These are phyloP conservation scores for Nicotiana rustica DNA, from an alignment of 305 asterid genomes.

Conservation along the genomic window DNA sequence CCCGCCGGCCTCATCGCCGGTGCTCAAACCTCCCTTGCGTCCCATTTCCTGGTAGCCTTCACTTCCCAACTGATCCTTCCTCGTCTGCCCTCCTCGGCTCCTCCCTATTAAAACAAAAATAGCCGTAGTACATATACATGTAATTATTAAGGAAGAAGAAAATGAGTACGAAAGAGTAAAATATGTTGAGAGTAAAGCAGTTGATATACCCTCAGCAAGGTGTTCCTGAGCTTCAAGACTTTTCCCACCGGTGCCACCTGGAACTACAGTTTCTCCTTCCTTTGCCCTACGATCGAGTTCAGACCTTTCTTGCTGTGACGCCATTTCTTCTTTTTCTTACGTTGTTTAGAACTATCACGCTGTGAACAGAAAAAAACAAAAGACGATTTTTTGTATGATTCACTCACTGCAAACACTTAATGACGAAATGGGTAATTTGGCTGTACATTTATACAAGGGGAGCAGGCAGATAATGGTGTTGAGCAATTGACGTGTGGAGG, in stretches of 20 bases:
- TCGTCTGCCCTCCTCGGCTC: conserved; percentile 73
- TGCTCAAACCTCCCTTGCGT: conserved; percentile 72
- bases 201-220: conserved; percentile 64
- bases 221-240: conserved; percentile 73
- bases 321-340: conserved; percentile 31
- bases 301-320: conserved; percentile 52
- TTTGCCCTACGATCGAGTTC: conserved; percentile 60
- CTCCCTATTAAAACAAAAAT: conserved; percentile 49
- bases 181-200: background rate
- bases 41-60: conserved; percentile 88
- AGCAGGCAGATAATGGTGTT: background rate
- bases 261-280: conserved; percentile 75
- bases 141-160: background rate
- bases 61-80: conserved; percentile 70
- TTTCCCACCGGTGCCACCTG: conserved; percentile 81
- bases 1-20: conserved; percentile 56
- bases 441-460: background rate
- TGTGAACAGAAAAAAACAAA: background rate
- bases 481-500: conserved; percentile 29
- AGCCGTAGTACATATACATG: no score
- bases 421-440: background rate
- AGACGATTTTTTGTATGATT: no score
- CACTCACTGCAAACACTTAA: background rate
- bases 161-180: background rate
- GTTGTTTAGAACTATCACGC: background rate